Evolutionary conservation across 768 basidiomycete species (phyloP).

Genomic region (Trametes sanguinea): DNA sequence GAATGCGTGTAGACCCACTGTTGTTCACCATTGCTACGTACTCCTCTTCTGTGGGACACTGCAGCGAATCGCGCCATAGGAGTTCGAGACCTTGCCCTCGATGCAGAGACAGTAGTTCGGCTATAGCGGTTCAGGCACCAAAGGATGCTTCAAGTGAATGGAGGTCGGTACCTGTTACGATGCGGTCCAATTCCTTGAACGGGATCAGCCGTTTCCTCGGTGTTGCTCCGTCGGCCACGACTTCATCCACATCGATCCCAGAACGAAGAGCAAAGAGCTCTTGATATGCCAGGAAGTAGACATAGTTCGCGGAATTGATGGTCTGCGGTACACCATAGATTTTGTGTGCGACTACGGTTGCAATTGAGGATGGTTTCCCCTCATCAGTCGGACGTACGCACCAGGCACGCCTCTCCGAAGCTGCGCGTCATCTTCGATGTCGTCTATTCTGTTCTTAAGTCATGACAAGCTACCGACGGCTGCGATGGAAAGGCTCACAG

Average conservation of each 20-base stretch:
- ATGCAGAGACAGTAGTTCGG: constrained; percentile 54
- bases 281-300: constrained; percentile 91
- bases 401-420: constrained; percentile 85
- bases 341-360: constrained; percentile 75
- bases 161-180: constrained; percentile 66
- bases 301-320: constrained; percentile 96
- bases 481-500: constrained; percentile 53
- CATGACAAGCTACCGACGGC: not conserved
- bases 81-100: constrained; percentile 95
- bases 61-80: constrained; percentile 89
- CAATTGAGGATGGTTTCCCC: not conserved
- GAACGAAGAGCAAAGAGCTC: constrained; percentile 68
- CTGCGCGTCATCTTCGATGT: constrained; percentile 91
- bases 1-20: constrained; percentile 49
- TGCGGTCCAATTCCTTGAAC: constrained; percentile 56
- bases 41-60: constrained; percentile 92
- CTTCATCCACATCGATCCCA: constrained; percentile 14
- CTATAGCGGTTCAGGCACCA: constrained; percentile 14
- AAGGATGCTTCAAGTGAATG: not conserved
- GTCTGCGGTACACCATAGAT: constrained; percentile 97
- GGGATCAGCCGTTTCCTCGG: constrained; percentile 29
- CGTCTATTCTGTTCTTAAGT: constrained; percentile 70
- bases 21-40: constrained; percentile 97
- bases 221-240: not conserved
- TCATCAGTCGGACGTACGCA: constrained; percentile 25